Evolutionary conservation across 768 basidiomycete species (phyloP).

Genomic region (Fomitopsis serialis): DNA sequence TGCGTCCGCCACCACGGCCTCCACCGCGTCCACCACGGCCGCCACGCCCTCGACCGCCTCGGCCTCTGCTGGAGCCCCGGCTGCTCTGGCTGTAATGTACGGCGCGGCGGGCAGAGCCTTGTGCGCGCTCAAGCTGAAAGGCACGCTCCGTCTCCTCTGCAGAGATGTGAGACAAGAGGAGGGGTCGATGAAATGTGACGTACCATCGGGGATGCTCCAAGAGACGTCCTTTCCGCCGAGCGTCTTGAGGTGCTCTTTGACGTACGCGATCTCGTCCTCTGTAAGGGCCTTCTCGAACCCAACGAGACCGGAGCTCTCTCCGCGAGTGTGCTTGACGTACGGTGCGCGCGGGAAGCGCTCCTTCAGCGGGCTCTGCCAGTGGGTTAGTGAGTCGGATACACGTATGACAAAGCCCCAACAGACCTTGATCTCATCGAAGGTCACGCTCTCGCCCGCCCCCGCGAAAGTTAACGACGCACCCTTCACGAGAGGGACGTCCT

Average conservation of each 20-base stretch:
- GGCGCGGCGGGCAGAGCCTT: slow-evolving; percentile 53
- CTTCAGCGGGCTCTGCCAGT: slow-evolving; percentile 36
- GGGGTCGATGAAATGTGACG: not conserved
- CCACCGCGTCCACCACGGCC: slow-evolving; percentile 23
- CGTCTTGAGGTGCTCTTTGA: slow-evolving; percentile 60
- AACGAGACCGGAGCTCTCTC: slow-evolving; percentile 41
- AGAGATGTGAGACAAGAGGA: slow-evolving; percentile 1
- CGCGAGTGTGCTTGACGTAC: slow-evolving; percentile 42
- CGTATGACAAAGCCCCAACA: too few relatives aligned
- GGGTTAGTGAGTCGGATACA: not conserved
- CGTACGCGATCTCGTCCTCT: slow-evolving; percentile 67
- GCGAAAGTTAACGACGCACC: slow-evolving; percentile 44
- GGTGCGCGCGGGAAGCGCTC: slow-evolving; percentile 42
- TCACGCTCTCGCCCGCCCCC: slow-evolving; percentile 51
- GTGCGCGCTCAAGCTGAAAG: slow-evolving; percentile 72
- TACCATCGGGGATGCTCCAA: slow-evolving; percentile 62
- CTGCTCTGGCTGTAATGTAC: slow-evolving; percentile 29
- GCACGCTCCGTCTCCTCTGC: slow-evolving; percentile 67
- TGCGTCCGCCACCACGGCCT: slow-evolving; percentile 40
- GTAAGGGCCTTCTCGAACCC: slow-evolving; percentile 60
- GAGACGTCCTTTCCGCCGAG: slow-evolving; percentile 60
- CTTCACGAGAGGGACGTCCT: slow-evolving; percentile 37
- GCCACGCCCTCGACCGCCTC: slow-evolving; percentile 33
- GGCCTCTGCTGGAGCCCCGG: not conserved
- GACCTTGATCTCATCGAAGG: slow-evolving; percentile 58